Conservation (phyloP, 352 stramenopile species). For the Halophytophthora polymorphica region DNA sequence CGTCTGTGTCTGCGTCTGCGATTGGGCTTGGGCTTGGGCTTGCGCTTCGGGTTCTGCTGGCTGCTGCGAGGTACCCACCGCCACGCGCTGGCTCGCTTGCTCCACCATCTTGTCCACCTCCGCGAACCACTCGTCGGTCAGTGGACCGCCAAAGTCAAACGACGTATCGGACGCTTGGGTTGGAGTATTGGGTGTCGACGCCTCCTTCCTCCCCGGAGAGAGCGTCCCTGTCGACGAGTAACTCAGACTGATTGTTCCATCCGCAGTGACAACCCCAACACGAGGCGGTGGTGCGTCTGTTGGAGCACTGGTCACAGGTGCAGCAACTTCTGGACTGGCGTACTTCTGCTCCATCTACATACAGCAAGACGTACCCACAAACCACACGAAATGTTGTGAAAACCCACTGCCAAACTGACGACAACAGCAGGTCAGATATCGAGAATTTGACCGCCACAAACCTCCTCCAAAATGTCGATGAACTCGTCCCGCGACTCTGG, state of each 20-base stretch:
- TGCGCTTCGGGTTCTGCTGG: too few species aligned
- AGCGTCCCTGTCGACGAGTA: conserved; percentile 22
- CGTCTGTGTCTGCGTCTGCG: conserved; percentile 18
- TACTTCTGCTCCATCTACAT: conserved; percentile 58
- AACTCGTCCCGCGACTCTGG: conserved; percentile 62
- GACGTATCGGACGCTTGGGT: conserved; percentile 13
- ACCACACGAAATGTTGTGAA: neutral
- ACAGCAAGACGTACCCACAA: neutral
- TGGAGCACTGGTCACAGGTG: neutral
- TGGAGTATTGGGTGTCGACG: neutral
- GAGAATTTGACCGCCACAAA: conserved; percentile 6
- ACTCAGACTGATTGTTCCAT: conserved; percentile 2
- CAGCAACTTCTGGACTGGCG: conserved; percentile 26
- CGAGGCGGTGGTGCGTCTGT: neutral
- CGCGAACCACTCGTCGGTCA: conserved; percentile 81
- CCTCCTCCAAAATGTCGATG: conserved; percentile 50
- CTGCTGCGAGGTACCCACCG: conserved; percentile 5
- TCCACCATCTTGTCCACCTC: conserved; percentile 67
- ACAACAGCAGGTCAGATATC: neutral
- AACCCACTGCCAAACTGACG: neutral
- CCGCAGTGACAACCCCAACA: neutral
- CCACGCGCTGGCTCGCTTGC: conserved; percentile 46
- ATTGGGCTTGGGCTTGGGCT: conserved; percentile 10
- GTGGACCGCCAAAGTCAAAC: conserved; percentile 51
- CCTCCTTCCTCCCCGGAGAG: conserved; percentile 12